Evolutionary conservation across 768 basidiomycete species (phyloP).

Genomic region (Clitopilus passeckerianus): DNA sequence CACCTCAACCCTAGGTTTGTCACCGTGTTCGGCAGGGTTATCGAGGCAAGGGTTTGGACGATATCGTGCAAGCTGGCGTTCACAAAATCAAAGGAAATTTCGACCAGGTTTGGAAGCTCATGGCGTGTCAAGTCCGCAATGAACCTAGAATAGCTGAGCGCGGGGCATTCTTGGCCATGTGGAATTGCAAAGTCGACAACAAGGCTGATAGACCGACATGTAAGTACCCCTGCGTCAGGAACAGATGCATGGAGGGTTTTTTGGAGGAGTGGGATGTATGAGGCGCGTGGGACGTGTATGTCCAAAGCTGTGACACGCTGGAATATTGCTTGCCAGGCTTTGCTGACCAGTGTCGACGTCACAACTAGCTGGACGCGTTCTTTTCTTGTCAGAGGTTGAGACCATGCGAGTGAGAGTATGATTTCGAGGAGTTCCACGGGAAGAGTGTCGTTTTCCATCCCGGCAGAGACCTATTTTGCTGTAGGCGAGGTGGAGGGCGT

Average conservation of each 20-base stretch:
- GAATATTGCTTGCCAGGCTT: constrained; percentile 3
- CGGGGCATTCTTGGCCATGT: neutral
- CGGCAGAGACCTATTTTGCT: neutral
- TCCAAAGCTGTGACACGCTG: neutral
- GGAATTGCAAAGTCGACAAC: neutral
- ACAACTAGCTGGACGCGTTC: neutral
- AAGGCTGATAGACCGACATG: neutral
- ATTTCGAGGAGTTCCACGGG: neutral
- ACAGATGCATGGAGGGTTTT: neutral
- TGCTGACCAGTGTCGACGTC: neutral
- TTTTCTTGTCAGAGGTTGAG: neutral
- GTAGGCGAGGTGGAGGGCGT: neutral
- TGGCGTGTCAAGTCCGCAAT: neutral
- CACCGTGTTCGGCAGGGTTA: neutral
- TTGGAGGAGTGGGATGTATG: neutral
- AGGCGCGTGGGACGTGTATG: neutral
- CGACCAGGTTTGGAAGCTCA: neutral
- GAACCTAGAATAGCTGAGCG: neutral
- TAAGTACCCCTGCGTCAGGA: neutral
- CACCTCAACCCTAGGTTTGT: neutral
- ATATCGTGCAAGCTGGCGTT: neutral
- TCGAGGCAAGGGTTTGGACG: neutral
- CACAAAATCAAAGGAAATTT: neutral
- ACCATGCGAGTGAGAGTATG: neutral
- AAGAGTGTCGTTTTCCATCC: neutral